Base-by-base conservation (phyloP, 1,284 basidiomycete genomes). In the Heterobasidion annosum region DNA sequence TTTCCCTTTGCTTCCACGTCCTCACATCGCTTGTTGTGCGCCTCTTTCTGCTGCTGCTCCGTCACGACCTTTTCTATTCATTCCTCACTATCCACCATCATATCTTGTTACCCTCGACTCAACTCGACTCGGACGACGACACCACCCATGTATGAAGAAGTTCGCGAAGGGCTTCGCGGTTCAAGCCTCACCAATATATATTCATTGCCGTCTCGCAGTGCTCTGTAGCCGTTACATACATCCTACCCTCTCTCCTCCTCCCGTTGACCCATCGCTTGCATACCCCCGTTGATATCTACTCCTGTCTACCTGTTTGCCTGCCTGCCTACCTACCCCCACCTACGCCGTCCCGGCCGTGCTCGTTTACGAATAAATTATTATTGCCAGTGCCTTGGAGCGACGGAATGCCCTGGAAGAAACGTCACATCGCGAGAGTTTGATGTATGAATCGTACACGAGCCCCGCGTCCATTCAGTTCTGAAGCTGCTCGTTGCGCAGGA, bases 111-210 rank as follows among this genome's bases (percentile, higher is more conserved):
- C 48, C 19, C 45, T 10, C 45, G 18, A 16, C 15, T 15, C 12
- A 18, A 25, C 45, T 10, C 12, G 19, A 16, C n/a, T 46, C 9
- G 9, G 25, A 25, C 25, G 25, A 25, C 25, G 25, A 25, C 46
- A 47, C 16, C 1, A 7, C 16, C 16, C n/a, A 18, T 47, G 18
- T 19, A 47, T 46, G 40, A 45, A 40, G 40, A 51, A 43, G 50
- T 34, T 54, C 61, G 72, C 74, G 74, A 76, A 75, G 74, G 74
- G 73, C 73, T 74, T 74, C 73, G 74, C 73, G 56, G 48, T 61
- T 63, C 62, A 73, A 72, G 70, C 66, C 73, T 72, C 73, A 65
- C 52, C 55, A 62, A 63, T 65, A 63, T 57, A 65, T 63, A 47
- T 62, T 61, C 61, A 59, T 59, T 46, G 9, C n/a, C 35, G 37